phyloP scores from a whole-genome alignment of 371 early-diverging fungal species.

The Saksenaea oblongispora region DNA sequence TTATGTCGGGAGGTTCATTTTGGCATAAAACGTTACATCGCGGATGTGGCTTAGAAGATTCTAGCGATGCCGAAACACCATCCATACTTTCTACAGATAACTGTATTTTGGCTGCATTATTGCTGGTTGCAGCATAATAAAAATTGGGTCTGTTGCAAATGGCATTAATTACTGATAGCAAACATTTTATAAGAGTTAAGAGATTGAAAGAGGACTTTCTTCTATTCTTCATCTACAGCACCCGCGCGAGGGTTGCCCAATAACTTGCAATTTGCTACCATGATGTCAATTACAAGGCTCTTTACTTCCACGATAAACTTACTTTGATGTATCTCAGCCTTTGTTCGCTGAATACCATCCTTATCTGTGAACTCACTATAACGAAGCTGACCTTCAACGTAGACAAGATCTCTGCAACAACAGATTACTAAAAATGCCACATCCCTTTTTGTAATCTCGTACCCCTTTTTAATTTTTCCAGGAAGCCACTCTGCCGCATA shows the following conservation, averaged over 20 bases:
- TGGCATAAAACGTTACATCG: too few relatives aligned
- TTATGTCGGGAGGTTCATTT: too few relatives aligned
- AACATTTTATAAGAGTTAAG: too few relatives aligned
- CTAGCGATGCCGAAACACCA: too few relatives aligned
- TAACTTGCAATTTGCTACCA: neutral
- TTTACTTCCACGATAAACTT: constrained; percentile 10
- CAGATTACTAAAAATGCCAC: neutral
- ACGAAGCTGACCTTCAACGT: constrained; percentile 63
- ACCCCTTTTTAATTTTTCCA: constrained; percentile 57
- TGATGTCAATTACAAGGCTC: neutral
- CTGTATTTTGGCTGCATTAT: too few relatives aligned
- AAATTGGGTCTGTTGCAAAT: too few relatives aligned
- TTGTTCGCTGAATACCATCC: constrained; percentile 57
- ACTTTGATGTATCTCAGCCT: constrained; percentile 60
- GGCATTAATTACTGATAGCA: too few relatives aligned
- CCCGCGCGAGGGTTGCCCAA: neutral
- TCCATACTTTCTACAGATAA: too few relatives aligned
- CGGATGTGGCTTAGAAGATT: too few relatives aligned
- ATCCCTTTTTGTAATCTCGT: constrained; percentile 7
- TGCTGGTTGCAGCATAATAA: too few relatives aligned
- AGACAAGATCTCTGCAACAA: constrained; percentile 52
- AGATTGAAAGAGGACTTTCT: neutral
- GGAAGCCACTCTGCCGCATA: constrained; percentile 42
- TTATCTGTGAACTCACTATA: constrained; percentile 63
- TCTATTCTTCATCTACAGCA: neutral